Conservation (phyloP, 129 eudicot genomes). For the Solidago caesia region DNA sequence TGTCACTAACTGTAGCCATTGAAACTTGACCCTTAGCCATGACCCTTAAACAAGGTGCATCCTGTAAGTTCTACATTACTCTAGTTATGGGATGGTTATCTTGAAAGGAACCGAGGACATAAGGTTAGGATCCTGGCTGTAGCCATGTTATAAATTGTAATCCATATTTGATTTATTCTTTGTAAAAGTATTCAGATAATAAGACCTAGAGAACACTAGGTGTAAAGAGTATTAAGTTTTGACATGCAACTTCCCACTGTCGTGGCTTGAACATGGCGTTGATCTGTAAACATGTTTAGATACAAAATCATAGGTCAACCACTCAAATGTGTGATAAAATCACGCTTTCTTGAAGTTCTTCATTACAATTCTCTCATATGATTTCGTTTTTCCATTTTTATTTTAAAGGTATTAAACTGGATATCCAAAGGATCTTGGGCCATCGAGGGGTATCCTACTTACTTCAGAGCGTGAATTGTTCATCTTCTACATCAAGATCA, state of each 20-base stretch:
- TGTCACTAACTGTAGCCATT: constrained; percentile 87
- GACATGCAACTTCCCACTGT: constrained; percentile 4
- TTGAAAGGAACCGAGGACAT: constrained; percentile 91
- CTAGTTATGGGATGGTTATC: constrained; percentile 81
- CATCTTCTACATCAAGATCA: constrained; percentile 87
- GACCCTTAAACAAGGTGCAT: constrained; percentile 70
- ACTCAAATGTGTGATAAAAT: no score
- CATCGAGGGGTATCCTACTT: constrained; percentile 76
- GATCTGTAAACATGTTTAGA: no score
- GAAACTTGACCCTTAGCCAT: constrained; percentile 73
- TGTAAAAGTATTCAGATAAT: constrained; percentile 48
- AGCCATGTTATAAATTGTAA: constrained; percentile 77
- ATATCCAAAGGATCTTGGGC: constrained; percentile 91
- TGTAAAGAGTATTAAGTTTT: constrained; percentile 42
- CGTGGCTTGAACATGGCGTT: neutral
- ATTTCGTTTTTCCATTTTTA: no score
- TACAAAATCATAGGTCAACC: no score
- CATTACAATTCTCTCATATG: no score
- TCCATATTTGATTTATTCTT: constrained; percentile 42
- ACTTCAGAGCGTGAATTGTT: constrained; percentile 89
- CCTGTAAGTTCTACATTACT: constrained; percentile 61
- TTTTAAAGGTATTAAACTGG: constrained; percentile 95
- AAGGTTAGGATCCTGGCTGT: constrained; percentile 88
- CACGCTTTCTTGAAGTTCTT: no score
- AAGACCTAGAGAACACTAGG: constrained; percentile 34